Conservation (phyloP, 495 filamentous ascomycete species). For the Tetracladium marchalianum region DNA sequence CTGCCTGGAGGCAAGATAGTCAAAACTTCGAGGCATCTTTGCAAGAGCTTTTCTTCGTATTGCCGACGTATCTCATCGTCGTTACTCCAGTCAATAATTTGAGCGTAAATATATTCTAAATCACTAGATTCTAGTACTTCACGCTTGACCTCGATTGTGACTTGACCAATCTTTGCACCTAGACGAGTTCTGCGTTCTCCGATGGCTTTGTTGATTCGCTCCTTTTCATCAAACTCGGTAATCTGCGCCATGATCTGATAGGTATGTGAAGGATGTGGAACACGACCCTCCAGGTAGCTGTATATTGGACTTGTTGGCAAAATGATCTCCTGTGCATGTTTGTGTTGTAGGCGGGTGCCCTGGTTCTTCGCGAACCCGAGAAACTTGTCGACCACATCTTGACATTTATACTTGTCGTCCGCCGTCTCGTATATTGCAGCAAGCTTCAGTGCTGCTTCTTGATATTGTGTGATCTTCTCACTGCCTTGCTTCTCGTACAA, state of each 20-base stretch:
- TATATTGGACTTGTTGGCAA: constrained; percentile 73
- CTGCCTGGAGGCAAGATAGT: constrained; percentile 47
- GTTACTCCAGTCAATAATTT: constrained; percentile 79
- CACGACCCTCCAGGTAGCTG: constrained; percentile 70
- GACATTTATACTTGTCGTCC: constrained; percentile 58
- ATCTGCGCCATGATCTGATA: constrained; percentile 81
- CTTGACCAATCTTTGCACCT: constrained; percentile 71
- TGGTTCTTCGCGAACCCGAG: constrained; percentile 55
- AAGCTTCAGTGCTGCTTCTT: constrained; percentile 56
- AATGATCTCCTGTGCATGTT: constrained; percentile 60
- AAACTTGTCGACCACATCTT: constrained; percentile 75
- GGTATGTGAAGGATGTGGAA: constrained; percentile 70
- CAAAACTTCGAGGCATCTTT: constrained; percentile 68
- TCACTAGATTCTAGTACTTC: constrained; percentile 66
- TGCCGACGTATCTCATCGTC: constrained; percentile 76
- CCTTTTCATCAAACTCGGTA: constrained; percentile 76
- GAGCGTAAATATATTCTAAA: constrained; percentile 64
- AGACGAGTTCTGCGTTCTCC: constrained; percentile 80
- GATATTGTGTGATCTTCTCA: constrained; percentile 63
- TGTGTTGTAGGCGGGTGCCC: constrained; percentile 63
- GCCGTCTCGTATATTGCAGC: constrained; percentile 62
- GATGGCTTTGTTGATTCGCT: constrained; percentile 84
- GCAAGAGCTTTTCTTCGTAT: constrained; percentile 86
- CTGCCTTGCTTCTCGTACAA: constrained; percentile 69
- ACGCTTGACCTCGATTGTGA: constrained; percentile 75